phyloP scores from a whole-genome alignment of 257 asterid species.

The Salvia hispanica region DNA sequence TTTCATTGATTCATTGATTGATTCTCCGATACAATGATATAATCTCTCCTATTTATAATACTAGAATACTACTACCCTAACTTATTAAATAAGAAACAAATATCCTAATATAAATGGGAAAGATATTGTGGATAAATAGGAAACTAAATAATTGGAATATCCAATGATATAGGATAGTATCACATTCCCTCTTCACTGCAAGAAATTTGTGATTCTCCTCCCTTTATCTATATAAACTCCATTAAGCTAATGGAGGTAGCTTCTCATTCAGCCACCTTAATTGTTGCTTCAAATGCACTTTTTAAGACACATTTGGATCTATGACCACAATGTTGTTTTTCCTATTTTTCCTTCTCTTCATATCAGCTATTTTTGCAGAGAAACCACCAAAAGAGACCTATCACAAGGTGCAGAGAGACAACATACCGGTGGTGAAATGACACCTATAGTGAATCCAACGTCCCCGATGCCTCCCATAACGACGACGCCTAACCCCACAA shows the following conservation, averaged over 20 bases:
- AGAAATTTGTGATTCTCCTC: slow-evolving; percentile 62
- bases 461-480: slow-evolving; percentile 30
- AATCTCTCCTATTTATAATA: no score
- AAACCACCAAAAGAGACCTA: slow-evolving; percentile 25
- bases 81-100: no score
- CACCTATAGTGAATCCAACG: slow-evolving; percentile 47
- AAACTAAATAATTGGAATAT: no score
- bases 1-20: no score
- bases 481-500: slow-evolving; percentile 39
- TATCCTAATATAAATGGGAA: no score
- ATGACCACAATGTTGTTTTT: slow-evolving; percentile 44
- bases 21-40: no score
- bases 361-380: slow-evolving; percentile 47
- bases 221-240: slow-evolving; percentile 45
- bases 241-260: slow-evolving; percentile 35
- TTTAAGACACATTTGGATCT: slow-evolving; percentile 12
- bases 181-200: slow-evolving; percentile 44
- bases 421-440: slow-evolving; percentile 45
- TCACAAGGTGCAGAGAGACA: slow-evolving; percentile 42
- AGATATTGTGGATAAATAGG: no score
- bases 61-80: no score
- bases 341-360: slow-evolving; percentile 41
- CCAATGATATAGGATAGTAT: no score
- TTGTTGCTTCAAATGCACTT: neutral
- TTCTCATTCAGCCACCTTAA: slow-evolving; percentile 41